phyloP scores from a whole-genome alignment of 2,329 filamentous ascomycete genomes.

The Fusarium camptoceras region DNA sequence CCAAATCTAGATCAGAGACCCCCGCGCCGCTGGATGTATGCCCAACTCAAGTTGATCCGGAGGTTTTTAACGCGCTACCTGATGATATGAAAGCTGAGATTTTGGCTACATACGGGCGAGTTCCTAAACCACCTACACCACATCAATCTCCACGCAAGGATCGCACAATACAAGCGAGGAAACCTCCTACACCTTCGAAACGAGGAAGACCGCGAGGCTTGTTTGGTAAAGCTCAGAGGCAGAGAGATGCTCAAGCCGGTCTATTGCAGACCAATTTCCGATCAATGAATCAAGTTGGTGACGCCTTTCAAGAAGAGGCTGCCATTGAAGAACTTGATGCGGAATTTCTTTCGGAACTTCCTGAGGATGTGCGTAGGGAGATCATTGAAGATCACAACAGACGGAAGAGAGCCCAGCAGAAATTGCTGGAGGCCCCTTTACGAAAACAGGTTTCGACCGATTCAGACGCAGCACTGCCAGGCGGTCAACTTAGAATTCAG shows the following conservation, averaged over 20 bases:
- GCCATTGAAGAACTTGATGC: conserved; percentile 68
- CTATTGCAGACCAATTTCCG: conserved; percentile 82
- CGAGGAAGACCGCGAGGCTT: conserved; percentile 60
- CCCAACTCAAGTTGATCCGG: conserved; percentile 85
- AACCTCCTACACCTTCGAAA: conserved; percentile 73
- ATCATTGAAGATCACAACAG: conserved; percentile 77
- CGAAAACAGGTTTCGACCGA: conserved; percentile 44
- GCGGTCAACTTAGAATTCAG: conserved; percentile 57
- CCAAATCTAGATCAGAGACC: conserved; percentile 52
- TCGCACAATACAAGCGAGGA: conserved; percentile 63
- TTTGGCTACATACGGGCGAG: conserved; percentile 73
- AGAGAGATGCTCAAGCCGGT: conserved; percentile 66
- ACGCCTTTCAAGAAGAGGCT: conserved; percentile 50
- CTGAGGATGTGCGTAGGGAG: conserved; percentile 82
- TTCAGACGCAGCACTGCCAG: conserved; percentile 42
- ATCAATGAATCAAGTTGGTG: conserved; percentile 51
- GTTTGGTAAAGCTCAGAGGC: conserved; percentile 61
- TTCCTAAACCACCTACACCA: conserved; percentile 52
- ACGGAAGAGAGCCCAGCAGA: conserved; percentile 67
- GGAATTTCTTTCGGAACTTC: conserved; percentile 84
- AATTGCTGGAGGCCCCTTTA: conserved; percentile 58
- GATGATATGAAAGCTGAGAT: conserved; percentile 88
- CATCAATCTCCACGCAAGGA: conserved; percentile 69
- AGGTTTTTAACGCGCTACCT: conserved; percentile 85
- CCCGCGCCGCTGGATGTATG: conserved; percentile 58